Evolutionary conservation across 371 early-diverging fungal species (phyloP), one percentile per base, ranked within the genome.

Genomic region (Mortierella sp.): DNA sequence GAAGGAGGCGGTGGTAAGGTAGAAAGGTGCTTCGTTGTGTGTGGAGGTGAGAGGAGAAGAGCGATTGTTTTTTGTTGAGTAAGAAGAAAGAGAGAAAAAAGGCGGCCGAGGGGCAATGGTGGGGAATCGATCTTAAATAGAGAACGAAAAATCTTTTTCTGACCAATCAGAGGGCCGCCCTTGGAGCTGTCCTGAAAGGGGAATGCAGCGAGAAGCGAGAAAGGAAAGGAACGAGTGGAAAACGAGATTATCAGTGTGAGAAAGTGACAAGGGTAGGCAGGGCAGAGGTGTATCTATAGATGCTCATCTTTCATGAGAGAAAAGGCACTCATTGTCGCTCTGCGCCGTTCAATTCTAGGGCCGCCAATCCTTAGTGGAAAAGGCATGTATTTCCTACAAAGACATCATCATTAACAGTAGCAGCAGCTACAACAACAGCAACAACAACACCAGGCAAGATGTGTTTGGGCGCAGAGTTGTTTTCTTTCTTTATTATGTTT

Each of bases 91-190:
- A 28, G 28, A 38, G 3, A 24, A 42, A 65, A 65, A 38, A 34
- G 24, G 42, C 38, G 68, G 38, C 68, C 68, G 68, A 38, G 68
- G 65, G 68, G 68, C 68, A 24, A 38, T 19, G 68, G 38, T 34
- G 68, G 68, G 68, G 68, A 65, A 65, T 7, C 9, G 24, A 3
- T 8, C 7, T 38, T 65, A 34, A 34, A 65, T 65, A 65, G 24
- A 10, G 24, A 2, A 38, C 42, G 42, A 38, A 9, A 65, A 65
- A 65, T 65, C 68, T 42, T 38, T 65, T 38, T 65, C 21, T 6
- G 68, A 65, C 68, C 68, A 65, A 65, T 65, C 24, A 24, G 38
- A 65, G 34, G 8, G 4, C 10, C 42, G 42, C 42, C 68, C 68
- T 65, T 65, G 68, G 21, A 24, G 31, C 19, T 34, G 42, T 65